These are phyloP conservation scores for Pythium monospermum DNA, from an alignment of 352 stramenopile genomes.

Conservation along the genomic window DNA sequence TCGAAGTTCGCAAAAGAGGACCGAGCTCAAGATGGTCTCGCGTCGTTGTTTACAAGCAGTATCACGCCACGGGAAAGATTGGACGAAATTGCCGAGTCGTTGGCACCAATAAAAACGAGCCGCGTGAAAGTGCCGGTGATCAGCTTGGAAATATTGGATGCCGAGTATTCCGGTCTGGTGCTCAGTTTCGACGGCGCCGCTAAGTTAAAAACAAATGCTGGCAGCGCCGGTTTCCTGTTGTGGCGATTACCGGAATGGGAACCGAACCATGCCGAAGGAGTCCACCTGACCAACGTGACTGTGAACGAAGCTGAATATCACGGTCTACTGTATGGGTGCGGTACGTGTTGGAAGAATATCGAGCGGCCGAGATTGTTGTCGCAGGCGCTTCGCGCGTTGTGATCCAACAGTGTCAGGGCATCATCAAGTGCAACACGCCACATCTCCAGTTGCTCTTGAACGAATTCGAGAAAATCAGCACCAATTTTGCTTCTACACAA, in stretches of 20 bases:
- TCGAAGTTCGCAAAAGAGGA: slow-evolving; percentile 2
- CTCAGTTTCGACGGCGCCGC: slow-evolving; percentile 18
- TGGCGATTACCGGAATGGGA: slow-evolving; percentile 11
- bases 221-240: slow-evolving; percentile 12
- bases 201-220: slow-evolving; percentile 11
- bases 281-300: not conserved
- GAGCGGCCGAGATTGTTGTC: slow-evolving; percentile 4
- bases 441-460: slow-evolving; percentile 12
- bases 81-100: not conserved
- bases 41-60: slow-evolving; percentile 1
- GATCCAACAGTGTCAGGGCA: slow-evolving; percentile 15
- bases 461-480: too few relatives aligned
- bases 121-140: not conserved
- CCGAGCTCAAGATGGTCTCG: slow-evolving; percentile 6
- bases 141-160: slow-evolving; percentile 14
- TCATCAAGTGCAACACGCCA: slow-evolving; percentile 17
- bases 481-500: too few relatives aligned
- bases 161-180: slow-evolving; percentile 4
- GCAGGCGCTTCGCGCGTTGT: slow-evolving; percentile 18
- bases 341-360: not conserved
- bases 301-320: slow-evolving; percentile 20
- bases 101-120: slow-evolving; percentile 4
- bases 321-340: too few relatives aligned
- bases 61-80: slow-evolving; percentile 15
- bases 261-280: not conserved